Evolutionary conservation across 441 rosid species (phyloP).

Genomic region (Erodium trifolium): DNA sequence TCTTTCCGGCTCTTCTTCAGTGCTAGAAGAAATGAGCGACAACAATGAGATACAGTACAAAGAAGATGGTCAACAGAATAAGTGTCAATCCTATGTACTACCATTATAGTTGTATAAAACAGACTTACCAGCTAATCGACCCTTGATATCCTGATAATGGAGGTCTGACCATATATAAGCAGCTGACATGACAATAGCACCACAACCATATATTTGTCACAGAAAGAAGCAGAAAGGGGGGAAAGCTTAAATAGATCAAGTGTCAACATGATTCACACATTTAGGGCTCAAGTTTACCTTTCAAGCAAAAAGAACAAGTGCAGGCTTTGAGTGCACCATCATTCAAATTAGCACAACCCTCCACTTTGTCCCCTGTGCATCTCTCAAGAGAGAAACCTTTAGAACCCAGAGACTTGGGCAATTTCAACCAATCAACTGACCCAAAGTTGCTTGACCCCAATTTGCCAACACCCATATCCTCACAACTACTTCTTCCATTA

Average conservation of each 20-base stretch:
- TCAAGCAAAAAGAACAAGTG: constrained; percentile 75
- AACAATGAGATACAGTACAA: background rate
- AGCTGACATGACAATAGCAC: constrained; percentile 41
- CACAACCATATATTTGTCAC: constrained; percentile 1
- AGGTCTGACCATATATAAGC: constrained; percentile 92
- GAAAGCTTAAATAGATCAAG: background rate
- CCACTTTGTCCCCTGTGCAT: constrained; percentile 33
- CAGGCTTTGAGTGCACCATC: constrained; percentile 51
- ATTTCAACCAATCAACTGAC: constrained; percentile 32
- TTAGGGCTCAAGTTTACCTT: constrained; percentile 38
- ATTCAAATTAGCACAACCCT: constrained; percentile 28
- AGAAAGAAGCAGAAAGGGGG: background rate
- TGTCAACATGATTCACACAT: background rate
- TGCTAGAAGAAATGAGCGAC: constrained; percentile 30
- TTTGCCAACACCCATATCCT: constrained; percentile 28
- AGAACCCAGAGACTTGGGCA: constrained; percentile 36
- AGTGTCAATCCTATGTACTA: constrained; percentile 1
- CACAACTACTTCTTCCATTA: constrained; percentile 23
- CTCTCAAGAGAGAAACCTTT: constrained; percentile 40
- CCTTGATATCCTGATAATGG: constrained; percentile 82
- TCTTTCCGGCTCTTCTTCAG: constrained; percentile 83
- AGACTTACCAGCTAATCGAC: constrained; percentile 61
- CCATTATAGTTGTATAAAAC: no score
- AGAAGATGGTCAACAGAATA: constrained; percentile 2
- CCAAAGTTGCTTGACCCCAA: constrained; percentile 25